Base-by-base conservation (phyloP, 2,329 filamentous ascomycete genomes). In the Penicillium sp. region DNA sequence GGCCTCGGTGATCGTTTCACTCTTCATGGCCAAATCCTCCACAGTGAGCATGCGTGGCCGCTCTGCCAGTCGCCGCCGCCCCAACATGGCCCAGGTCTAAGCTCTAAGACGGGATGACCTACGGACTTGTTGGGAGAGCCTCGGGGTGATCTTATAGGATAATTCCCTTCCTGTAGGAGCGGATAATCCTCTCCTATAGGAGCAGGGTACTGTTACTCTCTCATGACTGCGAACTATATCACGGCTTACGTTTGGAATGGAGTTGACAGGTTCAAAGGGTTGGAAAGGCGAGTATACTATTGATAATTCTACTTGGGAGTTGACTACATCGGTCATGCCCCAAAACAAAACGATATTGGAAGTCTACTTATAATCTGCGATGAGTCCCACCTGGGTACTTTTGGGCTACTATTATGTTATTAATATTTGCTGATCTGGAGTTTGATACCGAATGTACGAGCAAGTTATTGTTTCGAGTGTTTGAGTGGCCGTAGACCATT, bases 1-100 rank as follows among this genome's bases (percentile, higher is more conserved):
- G 35, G 66, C 59, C 4, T 73, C 70, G 6, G 52, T 71, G 40
- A 48, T 72, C 43, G 54, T 74, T 42, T 74, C 71, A 1, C 44
- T 67, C 48, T 50, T 75, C 36, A 54, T 60, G 47, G 55, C 64
- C 16, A 67, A 69, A 39, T 57, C 64, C 6, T 47, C 62, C 6
- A 61, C 58, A 36, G 58, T 59, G 39, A 68, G 66, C 58, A 50
- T 67, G 51, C 66, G 68, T 39, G 57, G 62, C 40, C 58, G 63
- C 42, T 55, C 60, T 36, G 63, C 60, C 39, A 58, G 59, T 47
- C 58, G 62, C 20, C 58, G 68, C 37, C 64, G 67, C 39, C 70
- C 69, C 34, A 62, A 59, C 57, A 74, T 74, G 71, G 63, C 69
- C 29, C 71, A 74, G 62, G 71, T 74, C 46, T 74, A 71, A 60